These are phyloP conservation scores for Penicillium bovifimosum DNA, from an alignment of 495 filamentous ascomycete species.

Conservation along the genomic window DNA sequence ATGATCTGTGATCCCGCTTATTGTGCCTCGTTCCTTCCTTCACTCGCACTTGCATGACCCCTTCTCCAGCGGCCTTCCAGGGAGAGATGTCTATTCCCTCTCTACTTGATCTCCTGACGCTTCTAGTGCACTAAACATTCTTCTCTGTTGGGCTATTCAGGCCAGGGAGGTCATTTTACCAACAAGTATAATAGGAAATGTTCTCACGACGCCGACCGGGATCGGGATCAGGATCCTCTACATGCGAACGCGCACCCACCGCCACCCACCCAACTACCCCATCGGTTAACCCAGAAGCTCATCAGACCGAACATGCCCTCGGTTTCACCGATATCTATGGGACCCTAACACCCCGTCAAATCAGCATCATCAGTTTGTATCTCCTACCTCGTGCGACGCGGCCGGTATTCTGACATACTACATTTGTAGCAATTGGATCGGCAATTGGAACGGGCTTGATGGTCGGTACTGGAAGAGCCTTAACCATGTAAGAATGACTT, in stretches of 20 bases:
- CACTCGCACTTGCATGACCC: background rate
- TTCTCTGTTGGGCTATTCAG: background rate
- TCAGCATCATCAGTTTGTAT: constrained; percentile 60
- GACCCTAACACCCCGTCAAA: constrained; percentile 58
- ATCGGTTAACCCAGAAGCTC: background rate
- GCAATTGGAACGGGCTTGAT: constrained; percentile 72
- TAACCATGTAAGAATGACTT: constrained; percentile 47
- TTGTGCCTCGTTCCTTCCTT: constrained; percentile 5
- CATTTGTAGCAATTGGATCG: constrained; percentile 61
- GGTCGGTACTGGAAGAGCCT: constrained; percentile 56
- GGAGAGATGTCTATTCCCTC: background rate
- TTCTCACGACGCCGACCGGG: background rate
- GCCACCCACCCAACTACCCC: background rate
- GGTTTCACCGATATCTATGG: constrained; percentile 45
- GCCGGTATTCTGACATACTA: constrained; percentile 3
- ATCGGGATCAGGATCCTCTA: background rate
- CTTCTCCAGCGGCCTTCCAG: background rate
- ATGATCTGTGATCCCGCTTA: constrained; percentile 6
- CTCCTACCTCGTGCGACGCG: background rate
- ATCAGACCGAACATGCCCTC: constrained; percentile 1
- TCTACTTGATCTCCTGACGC: background rate
- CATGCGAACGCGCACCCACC: background rate
- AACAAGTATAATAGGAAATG: background rate
- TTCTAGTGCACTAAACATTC: background rate
- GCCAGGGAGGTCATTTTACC: background rate